Evolutionary conservation across 768 basidiomycete species (phyloP).

Genomic region (Boletus subparvulus): DNA sequence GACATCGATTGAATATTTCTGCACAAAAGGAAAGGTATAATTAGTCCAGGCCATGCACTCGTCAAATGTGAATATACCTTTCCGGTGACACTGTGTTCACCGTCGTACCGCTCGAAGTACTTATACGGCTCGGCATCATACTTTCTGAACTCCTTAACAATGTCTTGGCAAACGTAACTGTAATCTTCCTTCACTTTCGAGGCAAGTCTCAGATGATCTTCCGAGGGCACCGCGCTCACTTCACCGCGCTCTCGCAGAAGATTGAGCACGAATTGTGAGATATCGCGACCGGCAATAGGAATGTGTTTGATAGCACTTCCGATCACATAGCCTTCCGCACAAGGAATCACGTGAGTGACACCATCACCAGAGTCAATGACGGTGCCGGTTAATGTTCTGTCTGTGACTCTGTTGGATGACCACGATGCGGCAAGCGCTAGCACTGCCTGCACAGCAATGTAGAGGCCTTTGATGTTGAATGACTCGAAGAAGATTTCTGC

Average conservation of each 20-base stretch:
- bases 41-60: neutral
- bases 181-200: slow-evolving; percentile 97
- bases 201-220: slow-evolving; percentile 90
- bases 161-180: slow-evolving; percentile 98
- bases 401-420: slow-evolving; percentile 86
- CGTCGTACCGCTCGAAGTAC: slow-evolving; percentile 91
- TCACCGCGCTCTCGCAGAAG: slow-evolving; percentile 95
- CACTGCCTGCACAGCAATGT: slow-evolving; percentile 98
- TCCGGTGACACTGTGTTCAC: slow-evolving; percentile 90
- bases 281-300: slow-evolving; percentile 97
- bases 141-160: slow-evolving; percentile 98
- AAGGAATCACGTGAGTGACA: slow-evolving; percentile 97
- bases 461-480: slow-evolving; percentile 98
- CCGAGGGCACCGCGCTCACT: slow-evolving; percentile 85
- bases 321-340: slow-evolving; percentile 97
- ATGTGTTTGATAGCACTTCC: slow-evolving; percentile 99
- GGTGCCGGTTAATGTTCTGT: slow-evolving; percentile 92
- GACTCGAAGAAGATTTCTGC: slow-evolving; percentile 99
- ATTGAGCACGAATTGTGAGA: slow-evolving; percentile 94
- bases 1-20: slow-evolving; percentile 94
- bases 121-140: slow-evolving; percentile 96
- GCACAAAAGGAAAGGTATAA: neutral
- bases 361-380: slow-evolving; percentile 99
- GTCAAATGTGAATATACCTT: slow-evolving; percentile 51
- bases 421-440: slow-evolving; percentile 97